A percentile compares a stretch with the other conserved stretches of the same genome.
Evolutionary conservation across 129 eudicot genomes (phyloP).

Genomic region (Silybum marianum): DNA sequence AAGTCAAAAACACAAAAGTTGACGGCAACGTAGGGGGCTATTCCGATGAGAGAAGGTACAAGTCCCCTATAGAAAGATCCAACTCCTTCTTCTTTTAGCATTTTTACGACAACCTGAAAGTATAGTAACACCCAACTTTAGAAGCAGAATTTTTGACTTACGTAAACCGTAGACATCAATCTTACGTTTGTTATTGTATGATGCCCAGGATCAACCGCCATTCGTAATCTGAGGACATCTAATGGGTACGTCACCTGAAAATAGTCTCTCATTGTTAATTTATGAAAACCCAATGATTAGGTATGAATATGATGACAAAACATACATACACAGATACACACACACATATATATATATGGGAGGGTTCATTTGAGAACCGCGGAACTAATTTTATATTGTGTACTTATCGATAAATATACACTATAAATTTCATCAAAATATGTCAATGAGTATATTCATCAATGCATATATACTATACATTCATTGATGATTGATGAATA

Average conservation of each 20-base stretch:
- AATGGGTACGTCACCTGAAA: conserved; percentile 91
- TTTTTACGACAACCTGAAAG: conserved; percentile 73
- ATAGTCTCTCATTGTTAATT: conserved; percentile 18
- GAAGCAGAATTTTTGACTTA: background rate
- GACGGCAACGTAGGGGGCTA: conserved; percentile 98
- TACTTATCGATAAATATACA: too few species aligned
- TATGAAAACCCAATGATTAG: conserved; percentile 3
- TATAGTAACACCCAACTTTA: conserved; percentile 19
- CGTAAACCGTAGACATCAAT: background rate
- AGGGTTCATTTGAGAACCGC: background rate
- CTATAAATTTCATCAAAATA: too few species aligned
- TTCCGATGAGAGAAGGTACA: conserved; percentile 93
- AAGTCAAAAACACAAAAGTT: conserved; percentile 96
- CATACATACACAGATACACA: background rate
- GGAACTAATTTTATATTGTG: too few species aligned
- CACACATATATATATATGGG: background rate
- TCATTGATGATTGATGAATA: too few species aligned
- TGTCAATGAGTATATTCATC: too few species aligned
- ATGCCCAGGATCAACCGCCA: conserved; percentile 95
- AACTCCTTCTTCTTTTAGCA: conserved; percentile 90
- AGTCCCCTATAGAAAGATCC: conserved; percentile 88
- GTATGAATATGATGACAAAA: background rate
- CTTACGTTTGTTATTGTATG: conserved; percentile 82
- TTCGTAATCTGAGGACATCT: conserved; percentile 87
- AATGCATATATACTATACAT: too few species aligned